Percentiles rank a stretch among this genome's conserved stretches.
These are phyloP conservation scores for Alternaria atra DNA, from an alignment of 2,329 filamentous ascomycete species.

Conservation along the genomic window DNA sequence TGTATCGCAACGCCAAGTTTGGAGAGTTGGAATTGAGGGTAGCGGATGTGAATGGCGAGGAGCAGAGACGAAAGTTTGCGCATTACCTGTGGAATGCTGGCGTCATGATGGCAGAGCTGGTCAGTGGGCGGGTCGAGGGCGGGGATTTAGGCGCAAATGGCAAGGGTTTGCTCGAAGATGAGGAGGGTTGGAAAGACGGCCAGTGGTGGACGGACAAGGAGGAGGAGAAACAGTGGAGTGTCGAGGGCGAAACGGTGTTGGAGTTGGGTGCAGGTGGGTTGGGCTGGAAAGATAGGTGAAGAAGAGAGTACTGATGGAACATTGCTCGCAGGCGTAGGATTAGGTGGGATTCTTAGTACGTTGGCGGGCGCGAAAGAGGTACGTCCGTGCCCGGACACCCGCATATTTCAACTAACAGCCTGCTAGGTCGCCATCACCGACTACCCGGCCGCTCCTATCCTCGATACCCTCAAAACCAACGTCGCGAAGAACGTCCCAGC, in stretches of 20 bases:
- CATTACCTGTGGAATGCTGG: constrained; percentile 78
- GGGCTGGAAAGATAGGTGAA: constrained; percentile 21
- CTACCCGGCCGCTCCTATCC: constrained; percentile 69
- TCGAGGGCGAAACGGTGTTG: constrained; percentile 63
- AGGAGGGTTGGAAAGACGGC: constrained; percentile 28
- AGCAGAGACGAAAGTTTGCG: constrained; percentile 69
- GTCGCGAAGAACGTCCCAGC: constrained; percentile 61
- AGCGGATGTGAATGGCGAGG: constrained; percentile 60
- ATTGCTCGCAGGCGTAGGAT: constrained; percentile 51
- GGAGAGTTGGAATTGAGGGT: constrained; percentile 52
- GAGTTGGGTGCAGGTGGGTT: constrained; percentile 74
- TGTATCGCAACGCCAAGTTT: constrained; percentile 61
- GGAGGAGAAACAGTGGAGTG: constrained; percentile 53
- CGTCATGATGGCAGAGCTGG: constrained; percentile 56
- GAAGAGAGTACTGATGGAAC: constrained; percentile 40
- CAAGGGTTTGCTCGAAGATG: constrained; percentile 32
- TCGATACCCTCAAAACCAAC: constrained; percentile 68
- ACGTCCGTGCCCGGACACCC: constrained; percentile 27
- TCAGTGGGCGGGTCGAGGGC: constrained; percentile 42
- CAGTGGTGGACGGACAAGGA: constrained; percentile 46
- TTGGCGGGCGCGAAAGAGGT: constrained; percentile 57
- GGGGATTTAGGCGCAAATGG: constrained; percentile 24
- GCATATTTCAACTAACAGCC: not conserved
- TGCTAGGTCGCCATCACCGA: constrained; percentile 68
- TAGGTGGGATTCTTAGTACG: constrained; percentile 58